A percentile compares a stretch with the other conserved stretches of the same genome.
These are phyloP conservation scores for Albatrellus ellisii DNA, from an alignment of 768 basidiomycete genomes.

Conservation along the genomic window DNA sequence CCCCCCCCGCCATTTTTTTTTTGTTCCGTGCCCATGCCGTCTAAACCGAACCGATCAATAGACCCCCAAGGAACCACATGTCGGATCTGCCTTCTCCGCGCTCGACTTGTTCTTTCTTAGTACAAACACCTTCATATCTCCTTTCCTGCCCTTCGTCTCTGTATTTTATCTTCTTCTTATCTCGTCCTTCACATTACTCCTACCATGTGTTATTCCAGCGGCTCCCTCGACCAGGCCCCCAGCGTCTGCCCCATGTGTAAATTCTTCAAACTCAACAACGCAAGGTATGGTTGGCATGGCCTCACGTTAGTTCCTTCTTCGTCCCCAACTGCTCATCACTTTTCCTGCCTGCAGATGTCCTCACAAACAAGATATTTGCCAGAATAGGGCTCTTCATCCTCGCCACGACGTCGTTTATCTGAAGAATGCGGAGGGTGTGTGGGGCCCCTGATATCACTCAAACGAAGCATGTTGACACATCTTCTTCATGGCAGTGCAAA, in stretches of 20 bases:
- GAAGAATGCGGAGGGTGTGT: conserved; percentile 78
- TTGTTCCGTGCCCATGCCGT: conserved; percentile 17
- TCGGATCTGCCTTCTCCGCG: conserved; percentile 22
- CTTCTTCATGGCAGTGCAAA: conserved; percentile 38
- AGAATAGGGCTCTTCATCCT: conserved; percentile 62
- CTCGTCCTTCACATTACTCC: conserved; percentile 10
- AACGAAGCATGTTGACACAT: conserved; percentile 9
- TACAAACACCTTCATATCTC: conserved; percentile 28
- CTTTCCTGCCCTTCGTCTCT: conserved; percentile 18
- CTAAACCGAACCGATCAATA: conserved; percentile 28
- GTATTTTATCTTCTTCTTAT: conserved; percentile 10
- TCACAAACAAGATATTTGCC: conserved; percentile 62
- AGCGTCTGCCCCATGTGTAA: conserved; percentile 76
- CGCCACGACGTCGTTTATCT: conserved; percentile 66
- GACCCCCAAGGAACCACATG: conserved; percentile 27
- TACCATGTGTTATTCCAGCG: conserved; percentile 61
- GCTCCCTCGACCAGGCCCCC: conserved; percentile 55
- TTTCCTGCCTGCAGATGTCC: conserved; percentile 43
- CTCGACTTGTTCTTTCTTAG: conserved; percentile 19
- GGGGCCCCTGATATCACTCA: conserved; percentile 5
- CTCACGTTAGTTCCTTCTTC: conserved; percentile 6
- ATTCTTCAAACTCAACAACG: conserved; percentile 50
- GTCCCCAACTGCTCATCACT: conserved; percentile 16
- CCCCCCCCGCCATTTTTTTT: conserved; percentile 14
- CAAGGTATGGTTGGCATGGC: conserved; percentile 32